Evolutionary conservation across 164 flowering plant genomes (phyloP).

Genomic region (Vitis amurensis): DNA sequence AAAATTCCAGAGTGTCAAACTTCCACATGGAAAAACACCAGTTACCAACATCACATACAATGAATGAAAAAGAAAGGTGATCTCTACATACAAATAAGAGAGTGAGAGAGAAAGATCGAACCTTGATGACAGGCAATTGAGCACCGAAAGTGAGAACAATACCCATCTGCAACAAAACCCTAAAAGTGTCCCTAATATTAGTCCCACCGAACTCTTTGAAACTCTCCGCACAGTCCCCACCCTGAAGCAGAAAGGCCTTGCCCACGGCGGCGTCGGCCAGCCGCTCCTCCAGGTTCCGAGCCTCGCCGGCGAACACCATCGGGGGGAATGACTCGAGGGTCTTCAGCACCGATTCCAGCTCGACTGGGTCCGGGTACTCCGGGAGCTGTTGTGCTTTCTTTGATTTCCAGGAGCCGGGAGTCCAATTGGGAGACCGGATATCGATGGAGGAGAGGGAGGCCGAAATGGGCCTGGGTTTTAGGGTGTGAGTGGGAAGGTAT

Average conservation of each 20-base stretch:
- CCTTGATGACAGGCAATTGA: conserved; percentile 54
- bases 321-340: conserved; percentile 40
- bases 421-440: conserved; percentile 22
- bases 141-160: conserved; percentile 45
- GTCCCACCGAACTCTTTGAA: conserved; percentile 48
- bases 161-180: conserved; percentile 54
- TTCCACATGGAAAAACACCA: background rate
- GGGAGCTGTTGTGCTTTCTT: conserved; percentile 26
- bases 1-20: no score
- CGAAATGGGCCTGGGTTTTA: background rate
- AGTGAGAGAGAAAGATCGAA: background rate
- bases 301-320: conserved; percentile 53
- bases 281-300: conserved; percentile 46
- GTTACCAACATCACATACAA: no score
- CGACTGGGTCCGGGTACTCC: conserved; percentile 29
- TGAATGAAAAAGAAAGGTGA: no score
- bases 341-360: conserved; percentile 29
- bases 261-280: conserved; percentile 49
- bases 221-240: conserved; percentile 59
- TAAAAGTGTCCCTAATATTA: conserved; percentile 50
- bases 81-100: no score
- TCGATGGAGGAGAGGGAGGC: background rate
- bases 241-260: conserved; percentile 50
- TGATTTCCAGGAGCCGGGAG: conserved; percentile 21
- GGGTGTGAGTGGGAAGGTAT: conserved; percentile 9